These are phyloP conservation scores for Funneliformis geosporum DNA, from an alignment of 192 early-diverging fungal genomes.

Conservation along the genomic window DNA sequence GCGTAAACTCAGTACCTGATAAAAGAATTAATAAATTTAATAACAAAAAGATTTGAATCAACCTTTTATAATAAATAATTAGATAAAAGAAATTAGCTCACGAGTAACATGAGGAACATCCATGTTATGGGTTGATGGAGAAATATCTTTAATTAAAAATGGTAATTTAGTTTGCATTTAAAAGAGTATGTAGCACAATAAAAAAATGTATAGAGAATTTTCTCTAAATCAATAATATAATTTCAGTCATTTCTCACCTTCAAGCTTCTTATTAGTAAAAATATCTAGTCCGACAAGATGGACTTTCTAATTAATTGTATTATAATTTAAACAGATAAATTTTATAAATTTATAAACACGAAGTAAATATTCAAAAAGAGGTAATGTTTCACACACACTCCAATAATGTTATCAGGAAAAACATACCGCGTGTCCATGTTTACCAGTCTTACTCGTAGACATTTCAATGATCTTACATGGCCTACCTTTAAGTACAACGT, in stretches of 20 bases:
- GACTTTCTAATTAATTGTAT: slow-evolving; percentile 70
- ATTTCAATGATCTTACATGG: slow-evolving; percentile 99
- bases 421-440: slow-evolving; percentile 95
- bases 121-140: slow-evolving; percentile 99
- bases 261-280: slow-evolving; percentile 97
- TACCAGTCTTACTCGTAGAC: slow-evolving; percentile 99
- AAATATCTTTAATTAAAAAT: slow-evolving; percentile 66
- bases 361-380: background rate
- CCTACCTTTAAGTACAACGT: slow-evolving; percentile 97
- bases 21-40: background rate
- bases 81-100: slow-evolving; percentile 29
- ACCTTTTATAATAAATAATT: background rate
- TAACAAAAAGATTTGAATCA: background rate
- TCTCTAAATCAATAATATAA: no score
- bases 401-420: no score
- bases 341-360: no score
- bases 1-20: slow-evolving; percentile 64
- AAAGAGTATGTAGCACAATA: no score
- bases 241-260: slow-evolving; percentile 51
- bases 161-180: no score
- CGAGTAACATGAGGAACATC: slow-evolving; percentile 94
- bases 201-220: no score
- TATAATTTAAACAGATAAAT: no score
- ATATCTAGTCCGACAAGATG: slow-evolving; percentile 92
- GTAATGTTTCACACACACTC: background rate